These are phyloP conservation scores for Fusarium pininemorale DNA, from an alignment of 2,329 filamentous ascomycete species.

Conservation along the genomic window DNA sequence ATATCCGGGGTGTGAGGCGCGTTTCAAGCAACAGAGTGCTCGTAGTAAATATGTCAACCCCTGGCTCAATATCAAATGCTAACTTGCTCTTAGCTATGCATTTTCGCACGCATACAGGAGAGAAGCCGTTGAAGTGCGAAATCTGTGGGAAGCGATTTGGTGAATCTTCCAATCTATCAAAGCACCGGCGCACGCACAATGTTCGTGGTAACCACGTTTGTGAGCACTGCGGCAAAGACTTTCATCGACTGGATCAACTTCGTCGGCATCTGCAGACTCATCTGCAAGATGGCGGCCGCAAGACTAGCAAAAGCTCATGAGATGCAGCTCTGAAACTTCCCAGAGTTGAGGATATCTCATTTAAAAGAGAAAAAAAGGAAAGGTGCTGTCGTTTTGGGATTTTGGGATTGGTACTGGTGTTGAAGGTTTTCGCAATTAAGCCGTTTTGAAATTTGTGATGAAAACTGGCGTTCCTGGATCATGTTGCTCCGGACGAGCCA, in stretches of 20 bases:
- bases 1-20: conserved; percentile 59
- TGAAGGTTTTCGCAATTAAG: conserved; percentile 10
- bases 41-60: conserved; percentile 59
- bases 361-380: neutral
- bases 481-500: conserved; percentile 9
- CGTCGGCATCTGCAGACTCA: conserved; percentile 60
- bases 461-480: conserved; percentile 16
- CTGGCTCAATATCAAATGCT: conserved; percentile 10
- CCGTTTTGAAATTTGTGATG: conserved; percentile 1
- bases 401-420: conserved; percentile 20
- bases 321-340: neutral
- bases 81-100: conserved; percentile 65
- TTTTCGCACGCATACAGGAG: conserved; percentile 70
- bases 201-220: conserved; percentile 62
- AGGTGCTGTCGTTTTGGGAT: neutral
- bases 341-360: neutral
- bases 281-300: conserved; percentile 33
- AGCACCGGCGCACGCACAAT: conserved; percentile 70
- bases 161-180: conserved; percentile 73
- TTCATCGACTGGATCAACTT: conserved; percentile 69
- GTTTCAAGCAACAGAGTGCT: conserved; percentile 74
- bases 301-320: conserved; percentile 30
- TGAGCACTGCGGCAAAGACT: conserved; percentile 63
- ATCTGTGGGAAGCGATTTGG: conserved; percentile 68
- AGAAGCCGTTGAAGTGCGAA: conserved; percentile 68